These are phyloP conservation scores for Calocybe indica DNA, from an alignment of 768 basidiomycete species.

Conservation along the genomic window DNA sequence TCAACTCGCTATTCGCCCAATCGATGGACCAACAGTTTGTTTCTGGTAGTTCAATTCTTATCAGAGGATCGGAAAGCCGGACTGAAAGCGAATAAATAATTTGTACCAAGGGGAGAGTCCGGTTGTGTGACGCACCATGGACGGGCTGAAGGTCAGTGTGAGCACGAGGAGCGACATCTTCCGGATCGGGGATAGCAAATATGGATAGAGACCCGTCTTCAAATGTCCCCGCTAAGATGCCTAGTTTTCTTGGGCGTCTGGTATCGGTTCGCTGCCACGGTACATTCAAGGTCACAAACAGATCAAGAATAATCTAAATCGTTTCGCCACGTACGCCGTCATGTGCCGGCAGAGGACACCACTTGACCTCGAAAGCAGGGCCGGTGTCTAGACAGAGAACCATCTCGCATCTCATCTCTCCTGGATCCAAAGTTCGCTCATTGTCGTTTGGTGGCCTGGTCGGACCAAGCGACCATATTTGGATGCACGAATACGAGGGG, in stretches of 20 bases:
- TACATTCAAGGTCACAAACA: neutral
- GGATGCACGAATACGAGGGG: slow-evolving; percentile 64
- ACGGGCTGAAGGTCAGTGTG: slow-evolving; percentile 30
- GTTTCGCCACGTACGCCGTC: slow-evolving; percentile 34
- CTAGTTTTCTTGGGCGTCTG: slow-evolving; percentile 51
- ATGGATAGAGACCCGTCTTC: slow-evolving; percentile 82
- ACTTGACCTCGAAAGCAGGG: slow-evolving; percentile 75
- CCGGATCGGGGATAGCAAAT: slow-evolving; percentile 76
- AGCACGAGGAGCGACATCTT: slow-evolving; percentile 29
- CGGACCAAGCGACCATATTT: slow-evolving; percentile 70
- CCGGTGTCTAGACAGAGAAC: slow-evolving; percentile 82
- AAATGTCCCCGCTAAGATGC: slow-evolving; percentile 79
- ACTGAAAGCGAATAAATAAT: slow-evolving; percentile 31
- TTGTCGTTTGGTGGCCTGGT: slow-evolving; percentile 2
- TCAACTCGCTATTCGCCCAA: slow-evolving; percentile 80
- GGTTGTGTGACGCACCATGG: slow-evolving; percentile 37
- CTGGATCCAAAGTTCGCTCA: slow-evolving; percentile 20
- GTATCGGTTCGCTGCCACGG: neutral
- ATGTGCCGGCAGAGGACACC: slow-evolving; percentile 88
- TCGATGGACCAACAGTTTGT: slow-evolving; percentile 77
- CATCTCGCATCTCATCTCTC: slow-evolving; percentile 71
- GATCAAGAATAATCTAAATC: neutral
- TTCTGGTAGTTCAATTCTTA: slow-evolving; percentile 73
- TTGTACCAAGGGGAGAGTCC: neutral
- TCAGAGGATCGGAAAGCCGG: slow-evolving; percentile 51